Conservation (phyloP, 768 basidiomycete species). For the Amanita rubescens region DNA sequence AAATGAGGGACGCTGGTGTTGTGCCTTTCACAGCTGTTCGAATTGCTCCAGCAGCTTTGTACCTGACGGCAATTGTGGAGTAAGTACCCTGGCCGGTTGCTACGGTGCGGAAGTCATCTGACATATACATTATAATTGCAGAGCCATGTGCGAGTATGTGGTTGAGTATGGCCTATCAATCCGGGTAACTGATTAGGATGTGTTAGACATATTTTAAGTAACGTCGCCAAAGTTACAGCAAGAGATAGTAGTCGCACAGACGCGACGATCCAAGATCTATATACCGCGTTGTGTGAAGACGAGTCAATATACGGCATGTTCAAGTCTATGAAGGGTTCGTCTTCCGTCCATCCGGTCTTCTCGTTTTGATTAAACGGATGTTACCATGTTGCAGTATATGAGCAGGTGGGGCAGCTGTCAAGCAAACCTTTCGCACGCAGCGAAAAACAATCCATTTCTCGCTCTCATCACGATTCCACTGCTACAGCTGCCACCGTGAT, state of each 20-base stretch:
- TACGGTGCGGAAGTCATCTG: slow-evolving; percentile 15
- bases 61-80: slow-evolving; percentile 92
- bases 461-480: slow-evolving; percentile 31
- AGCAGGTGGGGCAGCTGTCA: slow-evolving; percentile 66
- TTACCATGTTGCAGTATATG: slow-evolving; percentile 48
- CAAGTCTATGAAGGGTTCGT: slow-evolving; percentile 77
- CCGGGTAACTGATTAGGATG: neutral
- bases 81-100: slow-evolving; percentile 35
- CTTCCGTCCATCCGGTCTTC: neutral
- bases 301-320: slow-evolving; percentile 79
- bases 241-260: slow-evolving; percentile 75
- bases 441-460: slow-evolving; percentile 39
- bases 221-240: slow-evolving; percentile 76
- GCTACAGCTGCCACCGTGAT: neutral
- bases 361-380: slow-evolving; percentile 21
- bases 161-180: slow-evolving; percentile 3
- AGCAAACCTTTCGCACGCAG: slow-evolving; percentile 61
- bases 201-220: slow-evolving; percentile 75
- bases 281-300: slow-evolving; percentile 86
- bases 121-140: slow-evolving; percentile 25
- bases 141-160: slow-evolving; percentile 81
- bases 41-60: slow-evolving; percentile 77
- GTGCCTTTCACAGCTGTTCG: slow-evolving; percentile 46
- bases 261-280: slow-evolving; percentile 77
- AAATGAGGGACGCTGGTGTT: slow-evolving; percentile 45